These are phyloP conservation scores for Solanum peruvianum DNA, from an alignment of 257 asterid genomes.

Conservation along the genomic window DNA sequence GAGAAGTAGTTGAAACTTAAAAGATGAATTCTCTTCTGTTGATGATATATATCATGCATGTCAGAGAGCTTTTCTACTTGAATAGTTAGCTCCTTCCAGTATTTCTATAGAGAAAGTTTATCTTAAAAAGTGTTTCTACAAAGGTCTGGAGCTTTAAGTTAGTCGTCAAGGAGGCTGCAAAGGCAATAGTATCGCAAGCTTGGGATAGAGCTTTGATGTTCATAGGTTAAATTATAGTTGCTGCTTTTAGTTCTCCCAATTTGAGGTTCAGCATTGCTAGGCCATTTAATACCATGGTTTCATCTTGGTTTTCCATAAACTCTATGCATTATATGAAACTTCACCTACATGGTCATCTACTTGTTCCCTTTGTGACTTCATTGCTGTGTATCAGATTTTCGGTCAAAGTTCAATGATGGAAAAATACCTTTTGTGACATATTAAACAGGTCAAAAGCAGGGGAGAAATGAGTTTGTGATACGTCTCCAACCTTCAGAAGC, in stretches of 20 bases:
- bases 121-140: not conserved
- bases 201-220: not conserved
- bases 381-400: not conserved
- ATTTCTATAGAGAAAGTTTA: not conserved
- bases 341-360: not conserved
- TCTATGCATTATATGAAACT: not conserved
- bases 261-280: not conserved
- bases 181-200: not conserved
- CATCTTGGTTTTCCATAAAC: not conserved
- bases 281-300: not conserved
- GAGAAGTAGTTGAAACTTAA: not conserved
- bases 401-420: not conserved
- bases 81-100: not conserved
- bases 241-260: not conserved
- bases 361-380: not conserved
- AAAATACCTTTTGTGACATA: conserved; percentile 6
- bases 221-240: not conserved
- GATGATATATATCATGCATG: not conserved
- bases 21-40: not conserved
- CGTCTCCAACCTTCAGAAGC: conserved; percentile 98
- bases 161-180: not conserved
- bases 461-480: conserved; percentile 90
- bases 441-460: conserved; percentile 74
- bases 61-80: not conserved
- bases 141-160: not conserved